Evolutionary conservation across 768 basidiomycete genomes (phyloP), one percentile per base, ranked within the genome.

Genomic region (Lactarius psammicola): DNA sequence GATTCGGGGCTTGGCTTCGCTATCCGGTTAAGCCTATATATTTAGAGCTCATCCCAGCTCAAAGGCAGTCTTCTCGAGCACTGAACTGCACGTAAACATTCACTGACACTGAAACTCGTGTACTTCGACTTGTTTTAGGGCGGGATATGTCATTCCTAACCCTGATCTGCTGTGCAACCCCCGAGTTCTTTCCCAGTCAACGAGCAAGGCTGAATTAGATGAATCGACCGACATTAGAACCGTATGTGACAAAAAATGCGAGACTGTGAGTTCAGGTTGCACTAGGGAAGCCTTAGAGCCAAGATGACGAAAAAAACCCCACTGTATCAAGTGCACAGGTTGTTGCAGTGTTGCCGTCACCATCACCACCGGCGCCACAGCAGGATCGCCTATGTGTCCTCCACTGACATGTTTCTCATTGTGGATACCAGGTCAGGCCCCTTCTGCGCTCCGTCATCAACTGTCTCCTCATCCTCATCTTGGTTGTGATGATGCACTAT

Each of bases 401-500:
- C 49, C 33, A 67, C 62, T 26, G 62, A 46, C 33, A 67, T 38
- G 2, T 28, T 38, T 5, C 26, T 26, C 28, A 63, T 15, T 10
- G 54, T 23, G 20, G 66, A 38, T n/a, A 20, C 57, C 23, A 67
- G 33, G 31, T 46, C 65, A 30, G 31, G 33, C 15, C 33, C 42
- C 18, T 58, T 62, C 51, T 33, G 33, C 56, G 4, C 13, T 26
- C 30, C 56, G 5, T 55, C 56, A 11, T 53, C n/a, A 20, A 18
- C 55, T 33, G 26, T 33, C n/a, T 42, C 56, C 2, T 13, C 51
- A n/a, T 54, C 26, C 3, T 40, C 60, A 38, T 31, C 59, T 33
- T 62, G 59, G 9, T 68, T 63, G 59, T 69, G 68, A 33, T 69
- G 66, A 28, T 70, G 69, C 15, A 70, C 1, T 7, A 70, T 55